Conservation (phyloP, 805 yeast species). For the Starmera pachycereana region DNA sequence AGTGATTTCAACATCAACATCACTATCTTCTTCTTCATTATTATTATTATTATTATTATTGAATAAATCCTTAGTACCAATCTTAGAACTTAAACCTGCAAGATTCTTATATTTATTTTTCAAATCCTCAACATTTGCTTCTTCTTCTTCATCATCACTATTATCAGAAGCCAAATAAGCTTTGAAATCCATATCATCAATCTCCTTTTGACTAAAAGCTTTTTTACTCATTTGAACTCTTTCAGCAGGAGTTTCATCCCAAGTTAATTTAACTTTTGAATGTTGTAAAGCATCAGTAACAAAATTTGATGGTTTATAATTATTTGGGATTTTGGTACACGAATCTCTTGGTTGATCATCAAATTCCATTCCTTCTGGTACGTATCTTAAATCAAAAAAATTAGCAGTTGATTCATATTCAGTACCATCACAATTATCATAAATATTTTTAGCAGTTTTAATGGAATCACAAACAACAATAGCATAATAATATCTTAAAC, state of each 20-base stretch:
- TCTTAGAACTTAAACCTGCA: slow-evolving; percentile 30
- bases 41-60: slow-evolving; percentile 12
- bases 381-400: slow-evolving; percentile 81
- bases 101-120: slow-evolving; percentile 55
- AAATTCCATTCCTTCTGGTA: slow-evolving; percentile 89
- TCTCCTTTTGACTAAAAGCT: slow-evolving; percentile 80
- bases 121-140: slow-evolving; percentile 15
- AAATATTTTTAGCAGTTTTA: slow-evolving; percentile 61
- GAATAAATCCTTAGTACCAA: slow-evolving; percentile 26
- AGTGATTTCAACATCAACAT: slow-evolving; percentile 89
- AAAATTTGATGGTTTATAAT: slow-evolving; percentile 70
- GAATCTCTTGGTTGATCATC: slow-evolving; percentile 61
- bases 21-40: slow-evolving; percentile 41
- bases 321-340: slow-evolving; percentile 62
- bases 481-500: slow-evolving; percentile 89
- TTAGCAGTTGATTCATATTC: slow-evolving; percentile 96
- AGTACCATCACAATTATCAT: slow-evolving; percentile 85
- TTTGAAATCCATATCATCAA: slow-evolving; percentile 83
- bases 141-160: slow-evolving; percentile 40
- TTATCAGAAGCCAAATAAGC: slow-evolving; percentile 83
- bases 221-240: slow-evolving; percentile 65
- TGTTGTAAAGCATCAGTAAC: slow-evolving; percentile 94
- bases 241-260: slow-evolving; percentile 98
- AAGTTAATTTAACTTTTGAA: slow-evolving; percentile 89
- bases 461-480: slow-evolving; percentile 74